Base-by-base conservation (phyloP, 495 filamentous ascomycete genomes). In the Aspergillus leporis region DNA sequence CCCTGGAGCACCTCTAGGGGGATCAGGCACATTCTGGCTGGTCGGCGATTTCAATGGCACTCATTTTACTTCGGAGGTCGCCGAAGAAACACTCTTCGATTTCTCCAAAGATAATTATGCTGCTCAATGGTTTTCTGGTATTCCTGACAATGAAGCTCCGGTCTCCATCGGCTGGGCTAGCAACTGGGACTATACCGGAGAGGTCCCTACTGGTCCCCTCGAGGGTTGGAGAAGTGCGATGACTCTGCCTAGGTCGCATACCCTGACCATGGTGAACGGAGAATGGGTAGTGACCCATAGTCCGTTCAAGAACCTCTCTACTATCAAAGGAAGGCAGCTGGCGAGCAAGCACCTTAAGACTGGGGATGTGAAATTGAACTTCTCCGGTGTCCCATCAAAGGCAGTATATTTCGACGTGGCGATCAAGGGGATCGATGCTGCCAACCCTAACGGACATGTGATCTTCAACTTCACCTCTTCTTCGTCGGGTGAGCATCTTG, bases 81-180 rank as follows among this genome's bases (percentile, higher is more conserved):
- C 21, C n/a, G 10, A 61, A 2, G 23, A 28, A 13, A 53, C 36
- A 9, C 41, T 61, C 18, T 49, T 36, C 19, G 80, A 84, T 64
- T 85, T 82, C 54, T 74, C 67, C 19, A 83, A 81, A 59, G 81
- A 84, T 62, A 80, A 80, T 60, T 83, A 84, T 55, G 81, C 82
- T 23, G 77, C 75, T 0, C 80, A 83, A 61, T 83, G 76, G 70
- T 83, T 80, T 66, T 75, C 74, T 48, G 74, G 70, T 10, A 63
- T 79, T 18, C 68, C 74, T 0, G 65, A 59, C 4, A 66, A 53
- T 14, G 62, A 70, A 30, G 65, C 72, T 25, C 75, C 73, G 25
- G 62, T 83, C 55, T 78, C 70, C 53, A 75, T 84, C 31, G 74
- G 73, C 7, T 84, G 81, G 81, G 79, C 81, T 13, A 77, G 73